Conservation (phyloP, 2,329 filamentous ascomycete species). For the Mollisiaceae sp. region DNA sequence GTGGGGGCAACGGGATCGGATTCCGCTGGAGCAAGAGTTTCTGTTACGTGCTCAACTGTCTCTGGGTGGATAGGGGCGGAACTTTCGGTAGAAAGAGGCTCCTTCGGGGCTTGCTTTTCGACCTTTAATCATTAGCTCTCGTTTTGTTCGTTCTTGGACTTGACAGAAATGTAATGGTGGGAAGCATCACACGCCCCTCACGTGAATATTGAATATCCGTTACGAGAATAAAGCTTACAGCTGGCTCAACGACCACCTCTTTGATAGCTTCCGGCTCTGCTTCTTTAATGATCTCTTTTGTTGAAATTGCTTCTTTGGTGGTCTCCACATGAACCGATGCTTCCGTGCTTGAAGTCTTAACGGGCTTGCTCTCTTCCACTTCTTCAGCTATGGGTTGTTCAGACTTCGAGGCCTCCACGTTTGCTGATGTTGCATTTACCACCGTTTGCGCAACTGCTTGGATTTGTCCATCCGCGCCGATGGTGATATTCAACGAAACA, state of each 20-base stretch:
- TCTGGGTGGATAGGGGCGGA: neutral
- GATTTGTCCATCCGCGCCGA: constrained; percentile 25
- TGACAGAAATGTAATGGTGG: neutral
- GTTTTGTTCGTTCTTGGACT: neutral
- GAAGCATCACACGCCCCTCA: neutral
- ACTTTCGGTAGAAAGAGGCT: neutral
- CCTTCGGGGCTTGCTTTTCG: neutral
- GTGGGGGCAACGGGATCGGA: neutral
- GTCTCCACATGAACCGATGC: neutral
- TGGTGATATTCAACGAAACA: constrained; percentile 24
- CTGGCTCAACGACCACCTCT: neutral
- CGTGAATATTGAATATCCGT: neutral
- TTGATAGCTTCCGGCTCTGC: neutral
- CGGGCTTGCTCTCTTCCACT: neutral
- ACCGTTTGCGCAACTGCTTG: constrained; percentile 24
- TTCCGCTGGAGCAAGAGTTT: neutral
- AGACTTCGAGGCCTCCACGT: neutral
- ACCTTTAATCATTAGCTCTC: neutral
- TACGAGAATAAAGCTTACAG: neutral
- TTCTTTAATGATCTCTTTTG: neutral
- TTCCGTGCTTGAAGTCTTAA: neutral
- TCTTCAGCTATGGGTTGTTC: neutral
- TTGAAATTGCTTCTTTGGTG: neutral
- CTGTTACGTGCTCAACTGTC: neutral
- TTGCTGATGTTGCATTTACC: neutral